Evolutionary conservation across 257 asterid species (phyloP), one percentile per base, ranked within the genome.

Genomic region (Capsicum pubescens): DNA sequence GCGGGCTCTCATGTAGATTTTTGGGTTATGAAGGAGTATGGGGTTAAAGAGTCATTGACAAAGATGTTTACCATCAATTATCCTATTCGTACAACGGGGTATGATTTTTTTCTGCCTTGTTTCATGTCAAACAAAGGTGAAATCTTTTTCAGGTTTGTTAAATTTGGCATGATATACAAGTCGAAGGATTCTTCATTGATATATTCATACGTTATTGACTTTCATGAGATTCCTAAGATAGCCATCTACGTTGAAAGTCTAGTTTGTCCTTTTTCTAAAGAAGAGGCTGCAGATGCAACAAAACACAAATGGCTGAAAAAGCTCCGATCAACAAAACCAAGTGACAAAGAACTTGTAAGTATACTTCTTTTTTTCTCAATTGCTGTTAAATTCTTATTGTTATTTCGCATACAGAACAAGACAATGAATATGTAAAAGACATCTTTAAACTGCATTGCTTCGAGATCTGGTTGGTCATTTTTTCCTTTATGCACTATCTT

Each of bases 11-110:
- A 68, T 57, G 90, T 84, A 0, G 93, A 26, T 83, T 50, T 92
- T 82, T 93, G 97, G 97, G 67, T 86, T 52, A 85, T 89, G 91
- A 85, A 89, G 84, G 80, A 90, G 61, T 88, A 87, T 80, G 87
- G 90, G 19, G 82, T 77, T 7, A 84, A 83, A n/a, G 86, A 61
- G 16, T 86, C 87, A 9, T 93, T 94, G 80, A 86, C 87, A n/a
- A 92, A 90, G 81, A 55, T 92, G 69, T 83, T 63, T 32, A 79
- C 82, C 2, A 54, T 92, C 84, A 89, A 91, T 17, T 90, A 84
- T 57, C 3, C 78, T 71, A 76, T 78, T 83, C 58, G 56, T 54
- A 84, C 86, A 14, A 5, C 17, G 82, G 81, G 64, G 83, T 71
- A 70, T 58, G 86, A 46, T 82, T 85, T 82, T 58, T 8, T 36